A percentile compares a stretch with the other conserved stretches of the same genome.
Evolutionary conservation across 2,329 filamentous ascomycete genomes (phyloP).

Genomic region (Septoria linicola): DNA sequence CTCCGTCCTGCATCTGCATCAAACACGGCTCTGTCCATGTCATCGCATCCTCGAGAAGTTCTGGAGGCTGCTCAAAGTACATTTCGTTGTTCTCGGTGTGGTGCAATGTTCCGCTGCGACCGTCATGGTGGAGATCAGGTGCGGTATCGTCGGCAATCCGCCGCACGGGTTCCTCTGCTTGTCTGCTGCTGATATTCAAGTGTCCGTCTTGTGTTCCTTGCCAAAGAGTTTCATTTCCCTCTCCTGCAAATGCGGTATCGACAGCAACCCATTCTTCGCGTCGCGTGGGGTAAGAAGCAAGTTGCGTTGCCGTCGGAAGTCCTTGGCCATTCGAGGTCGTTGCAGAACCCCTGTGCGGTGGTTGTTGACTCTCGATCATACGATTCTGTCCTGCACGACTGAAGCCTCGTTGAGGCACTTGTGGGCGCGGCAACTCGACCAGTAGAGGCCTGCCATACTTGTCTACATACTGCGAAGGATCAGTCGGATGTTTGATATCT

Average conservation of each 20-base stretch:
- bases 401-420: conserved; percentile 2
- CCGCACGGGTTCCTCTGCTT: conserved; percentile 19
- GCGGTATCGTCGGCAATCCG: neutral
- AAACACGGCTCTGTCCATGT: no score
- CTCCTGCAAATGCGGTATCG: neutral
- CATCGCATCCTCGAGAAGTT: no score
- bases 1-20: neutral
- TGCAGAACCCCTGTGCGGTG: neutral
- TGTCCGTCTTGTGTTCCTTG: neutral
- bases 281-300: neutral
- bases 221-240: neutral
- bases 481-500: no score
- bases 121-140: neutral
- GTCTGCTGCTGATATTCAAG: conserved; percentile 15
- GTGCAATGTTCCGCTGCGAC: no score
- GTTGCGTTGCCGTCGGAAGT: neutral
- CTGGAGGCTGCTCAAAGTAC: no score
- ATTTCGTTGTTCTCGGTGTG: no score
- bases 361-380: neutral
- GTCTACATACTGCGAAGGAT: neutral
- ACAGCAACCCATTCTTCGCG: neutral
- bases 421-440: neutral
- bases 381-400: neutral
- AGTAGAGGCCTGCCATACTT: neutral
- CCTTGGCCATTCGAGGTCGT: neutral